phyloP scores from a whole-genome alignment of 495 filamentous ascomycete species.

The Annulohypoxylon bovei region DNA sequence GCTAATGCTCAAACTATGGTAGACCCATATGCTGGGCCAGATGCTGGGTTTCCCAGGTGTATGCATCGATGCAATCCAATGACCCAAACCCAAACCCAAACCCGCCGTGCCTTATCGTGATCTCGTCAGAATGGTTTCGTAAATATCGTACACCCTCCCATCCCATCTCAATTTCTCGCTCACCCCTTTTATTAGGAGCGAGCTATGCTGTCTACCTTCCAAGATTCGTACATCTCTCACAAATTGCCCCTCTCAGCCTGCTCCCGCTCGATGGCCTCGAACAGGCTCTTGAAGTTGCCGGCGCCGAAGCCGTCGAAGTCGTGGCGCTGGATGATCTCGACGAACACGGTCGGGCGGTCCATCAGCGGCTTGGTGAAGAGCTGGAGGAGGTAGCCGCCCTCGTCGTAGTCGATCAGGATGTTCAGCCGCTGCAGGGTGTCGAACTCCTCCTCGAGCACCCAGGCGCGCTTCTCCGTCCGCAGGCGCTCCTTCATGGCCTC shows the following conservation, averaged over 20 bases:
- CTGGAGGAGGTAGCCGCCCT: constrained; percentile 84
- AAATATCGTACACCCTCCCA: constrained; percentile 22
- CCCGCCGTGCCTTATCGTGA: constrained; percentile 20
- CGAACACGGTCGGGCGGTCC: constrained; percentile 92
- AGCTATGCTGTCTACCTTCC: not conserved
- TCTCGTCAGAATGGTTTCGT: constrained; percentile 9
- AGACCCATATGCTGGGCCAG: not conserved
- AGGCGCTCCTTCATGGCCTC: constrained; percentile 75
- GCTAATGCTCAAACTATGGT: not conserved
- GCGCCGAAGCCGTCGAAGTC: constrained; percentile 91
- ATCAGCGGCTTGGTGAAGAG: constrained; percentile 92
- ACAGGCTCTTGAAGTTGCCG: constrained; percentile 93
- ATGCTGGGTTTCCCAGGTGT: not conserved
- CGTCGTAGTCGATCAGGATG: constrained; percentile 92
- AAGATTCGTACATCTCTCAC: constrained; percentile 38
- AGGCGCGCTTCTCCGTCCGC: constrained; percentile 58
- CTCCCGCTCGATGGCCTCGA: constrained; percentile 92
- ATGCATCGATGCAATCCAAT: not conserved
- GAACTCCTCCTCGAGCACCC: constrained; percentile 77
- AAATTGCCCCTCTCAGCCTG: constrained; percentile 86
- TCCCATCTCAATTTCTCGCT: not conserved
- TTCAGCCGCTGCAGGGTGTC: constrained; percentile 75
- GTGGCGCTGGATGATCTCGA: constrained; percentile 91
- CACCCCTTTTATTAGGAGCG: not conserved
- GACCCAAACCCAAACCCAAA: too few relatives aligned